Evolutionary conservation across 2,329 filamentous ascomycete species (phyloP).

Genomic region (Fulvia fulva): DNA sequence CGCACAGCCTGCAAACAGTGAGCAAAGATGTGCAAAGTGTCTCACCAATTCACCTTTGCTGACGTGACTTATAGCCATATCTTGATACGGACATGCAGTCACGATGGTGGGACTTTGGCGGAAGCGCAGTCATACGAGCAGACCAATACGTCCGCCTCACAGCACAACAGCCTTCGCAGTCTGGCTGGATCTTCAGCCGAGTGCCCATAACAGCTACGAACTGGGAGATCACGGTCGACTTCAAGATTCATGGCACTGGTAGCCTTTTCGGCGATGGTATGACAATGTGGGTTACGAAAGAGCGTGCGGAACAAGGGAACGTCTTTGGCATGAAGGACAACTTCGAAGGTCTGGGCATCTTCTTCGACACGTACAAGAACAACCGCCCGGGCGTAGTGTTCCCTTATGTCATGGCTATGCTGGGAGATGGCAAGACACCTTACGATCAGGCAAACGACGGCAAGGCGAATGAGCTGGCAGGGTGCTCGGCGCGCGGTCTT

Average conservation of each 20-base stretch:
- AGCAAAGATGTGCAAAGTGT: not conserved
- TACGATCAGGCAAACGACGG: constrained; percentile 96
- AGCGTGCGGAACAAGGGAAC: constrained; percentile 72
- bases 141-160: constrained; percentile 86
- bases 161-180: constrained; percentile 82
- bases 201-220: constrained; percentile 95
- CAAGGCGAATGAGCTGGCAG: constrained; percentile 86
- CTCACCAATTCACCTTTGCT: not conserved
- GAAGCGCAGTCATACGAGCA: constrained; percentile 78
- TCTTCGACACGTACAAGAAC: constrained; percentile 99
- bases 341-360: constrained; percentile 92
- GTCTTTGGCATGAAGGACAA: constrained; percentile 86
- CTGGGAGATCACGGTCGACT: constrained; percentile 97
- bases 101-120: constrained; percentile 98
- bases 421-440: constrained; percentile 79
- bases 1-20: constrained; percentile 33
- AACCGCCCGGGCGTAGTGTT: constrained; percentile 93
- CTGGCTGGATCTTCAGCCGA: constrained; percentile 89
- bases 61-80: constrained; percentile 65
- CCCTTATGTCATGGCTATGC: constrained; percentile 98
- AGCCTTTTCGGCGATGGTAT: constrained; percentile 94
- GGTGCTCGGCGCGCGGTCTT: constrained; percentile 89
- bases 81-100: constrained; percentile 97
- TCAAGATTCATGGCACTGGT: constrained; percentile 84
- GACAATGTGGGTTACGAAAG: constrained; percentile 96